Evolutionary conservation across 108 stramenopile genomes (phyloP).

Genomic region (Nitzschia inconspicua): DNA sequence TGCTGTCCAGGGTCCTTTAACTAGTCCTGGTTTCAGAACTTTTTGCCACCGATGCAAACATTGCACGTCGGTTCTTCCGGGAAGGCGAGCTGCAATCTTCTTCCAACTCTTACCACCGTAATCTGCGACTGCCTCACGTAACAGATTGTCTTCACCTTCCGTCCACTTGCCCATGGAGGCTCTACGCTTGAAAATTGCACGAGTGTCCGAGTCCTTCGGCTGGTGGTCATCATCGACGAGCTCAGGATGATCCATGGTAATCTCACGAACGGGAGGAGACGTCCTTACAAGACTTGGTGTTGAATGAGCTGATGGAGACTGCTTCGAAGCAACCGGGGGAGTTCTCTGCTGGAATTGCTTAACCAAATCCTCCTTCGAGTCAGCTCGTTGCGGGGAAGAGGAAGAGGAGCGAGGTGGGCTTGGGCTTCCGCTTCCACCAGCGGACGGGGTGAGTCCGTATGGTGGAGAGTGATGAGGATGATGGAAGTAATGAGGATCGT

Average conservation of each 20-base stretch:
- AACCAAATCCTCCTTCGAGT: not conserved
- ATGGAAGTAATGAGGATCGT: slow-evolving; percentile 6
- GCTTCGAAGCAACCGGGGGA: slow-evolving; percentile 16
- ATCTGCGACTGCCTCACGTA: slow-evolving; percentile 80
- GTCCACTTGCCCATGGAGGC: slow-evolving; percentile 90
- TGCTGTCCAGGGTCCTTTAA: slow-evolving; percentile 97
- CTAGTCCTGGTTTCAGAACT: slow-evolving; percentile 94
- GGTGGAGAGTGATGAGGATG: not conserved
- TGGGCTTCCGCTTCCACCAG: not conserved
- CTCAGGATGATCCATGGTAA: slow-evolving; percentile 11
- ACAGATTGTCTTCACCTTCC: slow-evolving; percentile 67
- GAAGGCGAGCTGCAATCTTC: slow-evolving; percentile 78
- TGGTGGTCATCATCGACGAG: slow-evolving; percentile 1
- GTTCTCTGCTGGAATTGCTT: not conserved
- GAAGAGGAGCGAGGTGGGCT: not conserved
- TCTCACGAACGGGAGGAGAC: slow-evolving; percentile 4
- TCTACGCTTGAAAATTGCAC: slow-evolving; percentile 62
- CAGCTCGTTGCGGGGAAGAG: not conserved
- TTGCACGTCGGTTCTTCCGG: slow-evolving; percentile 90
- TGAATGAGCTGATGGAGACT: slow-evolving; percentile 12
- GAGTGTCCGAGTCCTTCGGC: slow-evolving; percentile 14
- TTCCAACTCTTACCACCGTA: slow-evolving; percentile 95
- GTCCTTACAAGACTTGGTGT: slow-evolving; percentile 1
- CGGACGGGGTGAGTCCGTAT: slow-evolving; percentile 3
- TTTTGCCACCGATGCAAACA: slow-evolving; percentile 99